phyloP scores from a whole-genome alignment of 768 basidiomycete species.

The Xerocomus brunneocitrinus region DNA sequence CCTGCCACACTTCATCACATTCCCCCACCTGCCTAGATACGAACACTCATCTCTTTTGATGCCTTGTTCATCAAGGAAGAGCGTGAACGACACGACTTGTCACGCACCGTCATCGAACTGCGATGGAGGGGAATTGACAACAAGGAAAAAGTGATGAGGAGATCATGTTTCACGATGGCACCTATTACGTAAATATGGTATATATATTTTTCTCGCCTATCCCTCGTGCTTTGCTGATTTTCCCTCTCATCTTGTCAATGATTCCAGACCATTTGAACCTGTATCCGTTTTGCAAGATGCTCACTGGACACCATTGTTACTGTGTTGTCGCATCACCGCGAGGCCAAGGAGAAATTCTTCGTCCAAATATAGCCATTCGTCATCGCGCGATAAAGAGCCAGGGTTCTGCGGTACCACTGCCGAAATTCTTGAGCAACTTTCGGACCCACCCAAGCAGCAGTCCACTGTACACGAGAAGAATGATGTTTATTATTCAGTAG shows the following conservation, averaged over 20 bases:
- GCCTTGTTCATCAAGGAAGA: no score
- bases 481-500: conserved; percentile 58
- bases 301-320: conserved; percentile 34
- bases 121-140: conserved; percentile 52
- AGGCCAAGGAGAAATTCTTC: conserved; percentile 35
- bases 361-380: not conserved
- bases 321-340: conserved; percentile 55
- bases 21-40: conserved; percentile 39
- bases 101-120: conserved; percentile 69
- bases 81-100: conserved; percentile 18
- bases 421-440: no score
- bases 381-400: no score
- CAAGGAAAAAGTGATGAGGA: conserved; percentile 64
- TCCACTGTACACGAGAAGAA: not conserved
- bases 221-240: not conserved
- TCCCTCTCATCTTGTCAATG: conserved; percentile 60
- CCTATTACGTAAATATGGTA: conserved; percentile 88
- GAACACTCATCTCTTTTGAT: no score
- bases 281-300: not conserved
- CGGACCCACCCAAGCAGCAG: conserved; percentile 4
- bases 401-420: no score
- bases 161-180: conserved; percentile 68
- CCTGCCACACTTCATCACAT: conserved; percentile 17
- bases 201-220: conserved; percentile 8
- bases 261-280: conserved; percentile 71